These are phyloP conservation scores for Pelargonium citronellum DNA, from an alignment of 441 rosid species.

Conservation along the genomic window DNA sequence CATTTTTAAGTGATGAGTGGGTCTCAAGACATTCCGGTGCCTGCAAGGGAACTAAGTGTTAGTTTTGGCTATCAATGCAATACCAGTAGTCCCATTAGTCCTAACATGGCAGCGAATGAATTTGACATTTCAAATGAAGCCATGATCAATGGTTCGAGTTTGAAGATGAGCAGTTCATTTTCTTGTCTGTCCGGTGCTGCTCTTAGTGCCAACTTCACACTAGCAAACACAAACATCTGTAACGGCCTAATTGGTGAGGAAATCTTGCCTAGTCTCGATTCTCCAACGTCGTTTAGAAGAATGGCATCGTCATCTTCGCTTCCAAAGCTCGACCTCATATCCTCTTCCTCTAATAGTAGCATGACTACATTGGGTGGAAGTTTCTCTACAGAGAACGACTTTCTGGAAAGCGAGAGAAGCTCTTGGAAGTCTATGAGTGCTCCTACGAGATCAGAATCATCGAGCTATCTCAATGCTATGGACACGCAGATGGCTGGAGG, in stretches of 20 bases:
- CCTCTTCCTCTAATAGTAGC: slow-evolving; percentile 75
- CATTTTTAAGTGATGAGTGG: neutral
- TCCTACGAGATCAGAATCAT: slow-evolving; percentile 1
- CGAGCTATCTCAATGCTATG: slow-evolving; percentile 58
- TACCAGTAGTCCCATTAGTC: slow-evolving; percentile 24
- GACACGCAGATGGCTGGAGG: slow-evolving; percentile 95
- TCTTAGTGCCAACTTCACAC: slow-evolving; percentile 83
- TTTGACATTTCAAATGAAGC: slow-evolving; percentile 23
- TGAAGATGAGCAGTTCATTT: slow-evolving; percentile 48
- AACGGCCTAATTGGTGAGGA: slow-evolving; percentile 79
- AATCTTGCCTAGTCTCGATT: slow-evolving; percentile 79
- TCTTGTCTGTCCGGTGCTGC: slow-evolving; percentile 93
- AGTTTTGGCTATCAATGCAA: slow-evolving; percentile 88
- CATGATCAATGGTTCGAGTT: slow-evolving; percentile 28
- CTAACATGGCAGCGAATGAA: slow-evolving; percentile 26
- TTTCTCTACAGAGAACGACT: slow-evolving; percentile 37
- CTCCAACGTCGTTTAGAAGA: slow-evolving; percentile 74
- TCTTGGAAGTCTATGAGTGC: neutral
- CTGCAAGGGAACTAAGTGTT: slow-evolving; percentile 66
- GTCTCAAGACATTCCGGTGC: neutral
- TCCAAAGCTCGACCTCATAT: slow-evolving; percentile 68
- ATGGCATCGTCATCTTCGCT: slow-evolving; percentile 68
- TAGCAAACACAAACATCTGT: slow-evolving; percentile 88
- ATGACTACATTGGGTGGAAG: slow-evolving; percentile 74
- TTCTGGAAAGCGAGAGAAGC: neutral